A percentile compares a stretch with the other conserved stretches of the same genome.
phyloP scores from a whole-genome alignment of 2,329 filamentous ascomycete genomes.

The Cryphonectria nitschkei region DNA sequence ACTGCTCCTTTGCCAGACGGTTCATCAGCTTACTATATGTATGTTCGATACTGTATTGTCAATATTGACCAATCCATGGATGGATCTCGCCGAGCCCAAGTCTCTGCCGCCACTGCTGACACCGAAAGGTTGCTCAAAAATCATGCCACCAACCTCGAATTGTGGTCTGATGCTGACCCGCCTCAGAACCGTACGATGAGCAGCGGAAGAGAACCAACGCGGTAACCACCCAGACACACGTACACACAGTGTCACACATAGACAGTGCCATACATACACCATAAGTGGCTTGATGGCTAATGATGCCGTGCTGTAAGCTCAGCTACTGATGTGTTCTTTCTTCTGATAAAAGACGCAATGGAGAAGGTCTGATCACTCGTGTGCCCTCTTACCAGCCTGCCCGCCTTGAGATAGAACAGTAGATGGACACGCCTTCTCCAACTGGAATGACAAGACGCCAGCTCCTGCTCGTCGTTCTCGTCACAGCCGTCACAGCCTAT shows the following conservation, averaged over 20 bases:
- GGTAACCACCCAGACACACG: background rate
- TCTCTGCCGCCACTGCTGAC: background rate
- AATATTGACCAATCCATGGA: background rate
- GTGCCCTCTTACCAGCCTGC: background rate
- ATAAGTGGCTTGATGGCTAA: background rate
- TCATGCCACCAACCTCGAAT: conserved; percentile 21
- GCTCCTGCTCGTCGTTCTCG: conserved; percentile 20
- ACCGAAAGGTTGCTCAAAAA: background rate
- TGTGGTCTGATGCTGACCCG: conserved; percentile 23
- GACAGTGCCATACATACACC: background rate
- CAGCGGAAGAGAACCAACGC: background rate
- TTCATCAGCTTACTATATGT: background rate
- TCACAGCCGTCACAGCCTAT: conserved; percentile 21
- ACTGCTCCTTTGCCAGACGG: background rate
- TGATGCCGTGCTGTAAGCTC: no score
- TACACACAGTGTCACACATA: background rate
- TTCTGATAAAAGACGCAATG: conserved; percentile 8
- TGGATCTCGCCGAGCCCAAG: background rate
- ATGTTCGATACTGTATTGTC: background rate
- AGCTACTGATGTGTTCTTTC: no score
- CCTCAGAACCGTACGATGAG: conserved; percentile 6
- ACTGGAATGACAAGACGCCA: conserved; percentile 34
- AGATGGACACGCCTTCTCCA: conserved; percentile 1
- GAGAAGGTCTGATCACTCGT: background rate
- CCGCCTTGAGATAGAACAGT: background rate